Evolutionary conservation across 2,329 filamentous ascomycete species (phyloP).

Genomic region (Dactylonectria estremocensis): DNA sequence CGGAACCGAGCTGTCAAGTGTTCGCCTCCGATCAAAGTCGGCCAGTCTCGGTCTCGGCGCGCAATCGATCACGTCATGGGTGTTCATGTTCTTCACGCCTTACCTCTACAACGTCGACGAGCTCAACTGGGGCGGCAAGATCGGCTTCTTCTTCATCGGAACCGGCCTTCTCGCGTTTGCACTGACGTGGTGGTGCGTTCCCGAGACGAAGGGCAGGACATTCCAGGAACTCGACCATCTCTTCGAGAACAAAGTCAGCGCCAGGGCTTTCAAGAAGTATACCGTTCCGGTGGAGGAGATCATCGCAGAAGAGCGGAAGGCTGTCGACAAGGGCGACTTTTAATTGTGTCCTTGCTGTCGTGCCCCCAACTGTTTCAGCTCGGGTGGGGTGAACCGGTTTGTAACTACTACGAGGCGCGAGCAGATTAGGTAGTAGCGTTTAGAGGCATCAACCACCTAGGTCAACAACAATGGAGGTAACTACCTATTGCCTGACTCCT

Average conservation of each 20-base stretch:
- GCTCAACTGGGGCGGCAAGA: constrained; percentile 24
- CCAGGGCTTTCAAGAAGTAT: neutral
- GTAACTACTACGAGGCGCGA: too few species aligned
- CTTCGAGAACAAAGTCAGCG: constrained; percentile 9
- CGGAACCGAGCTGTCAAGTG: constrained; percentile 15
- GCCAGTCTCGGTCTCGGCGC: constrained; percentile 4
- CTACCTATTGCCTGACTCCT: too few species aligned
- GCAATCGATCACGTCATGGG: neutral
- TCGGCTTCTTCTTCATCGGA: constrained; percentile 25
- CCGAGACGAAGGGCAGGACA: constrained; percentile 17
- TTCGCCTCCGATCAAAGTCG: constrained; percentile 22
- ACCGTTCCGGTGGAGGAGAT: too few species aligned
- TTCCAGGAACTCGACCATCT: constrained; percentile 17
- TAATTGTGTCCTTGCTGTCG: too few species aligned
- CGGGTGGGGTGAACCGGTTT: too few species aligned
- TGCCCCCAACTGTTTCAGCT: too few species aligned
- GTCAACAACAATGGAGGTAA: too few species aligned
- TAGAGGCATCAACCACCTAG: too few species aligned
- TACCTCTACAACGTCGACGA: constrained; percentile 32
- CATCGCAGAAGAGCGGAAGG: too few species aligned
- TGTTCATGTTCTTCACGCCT: constrained; percentile 22
- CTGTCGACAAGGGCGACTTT: too few species aligned
- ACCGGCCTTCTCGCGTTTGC: neutral
- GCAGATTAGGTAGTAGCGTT: too few species aligned
- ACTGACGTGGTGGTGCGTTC: constrained; percentile 2